Conservation (phyloP, 192 early-diverging fungal genomes). For the Helicostylum pulchrum region DNA sequence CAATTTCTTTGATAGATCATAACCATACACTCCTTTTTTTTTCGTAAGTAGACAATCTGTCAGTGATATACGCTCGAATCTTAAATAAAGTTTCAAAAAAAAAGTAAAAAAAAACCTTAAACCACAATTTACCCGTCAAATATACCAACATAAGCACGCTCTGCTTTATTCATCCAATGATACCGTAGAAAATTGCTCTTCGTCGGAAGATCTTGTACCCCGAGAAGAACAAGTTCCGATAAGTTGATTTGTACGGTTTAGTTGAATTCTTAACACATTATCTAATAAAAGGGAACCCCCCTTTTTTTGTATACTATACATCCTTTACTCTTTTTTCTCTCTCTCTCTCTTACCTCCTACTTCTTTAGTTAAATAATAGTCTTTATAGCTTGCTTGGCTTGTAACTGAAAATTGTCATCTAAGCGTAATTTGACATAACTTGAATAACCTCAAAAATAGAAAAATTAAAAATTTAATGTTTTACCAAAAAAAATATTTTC, state of each 20-base stretch:
- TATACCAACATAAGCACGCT: constrained; percentile 49
- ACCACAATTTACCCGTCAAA: constrained; percentile 67
- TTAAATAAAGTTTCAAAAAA: too few relatives aligned
- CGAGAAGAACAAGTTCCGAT: constrained; percentile 51
- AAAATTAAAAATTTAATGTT: too few relatives aligned
- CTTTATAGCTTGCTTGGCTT: background rate
- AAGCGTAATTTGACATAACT: background rate
- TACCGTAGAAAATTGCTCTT: constrained; percentile 50
- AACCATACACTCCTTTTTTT: too few relatives aligned
- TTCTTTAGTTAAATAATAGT: constrained; percentile 30
- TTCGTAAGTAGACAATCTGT: too few relatives aligned
- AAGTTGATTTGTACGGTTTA: constrained; percentile 44
- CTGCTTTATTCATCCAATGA: constrained; percentile 31
- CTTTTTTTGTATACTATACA: background rate
- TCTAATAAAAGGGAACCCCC: background rate
- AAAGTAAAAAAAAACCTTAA: too few relatives aligned
- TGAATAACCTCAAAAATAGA: background rate
- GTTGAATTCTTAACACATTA: constrained; percentile 38
- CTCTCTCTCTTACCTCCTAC: constrained; percentile 10
- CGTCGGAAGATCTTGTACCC: constrained; percentile 51
- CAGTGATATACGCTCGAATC: too few relatives aligned
- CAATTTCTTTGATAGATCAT: too few relatives aligned
- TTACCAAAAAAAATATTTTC: too few relatives aligned
- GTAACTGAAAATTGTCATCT: constrained; percentile 5
- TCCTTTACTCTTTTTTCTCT: too few relatives aligned